These are phyloP conservation scores for Syzygium aromaticum DNA, from an alignment of 345 rosid genomes.

Conservation along the genomic window DNA sequence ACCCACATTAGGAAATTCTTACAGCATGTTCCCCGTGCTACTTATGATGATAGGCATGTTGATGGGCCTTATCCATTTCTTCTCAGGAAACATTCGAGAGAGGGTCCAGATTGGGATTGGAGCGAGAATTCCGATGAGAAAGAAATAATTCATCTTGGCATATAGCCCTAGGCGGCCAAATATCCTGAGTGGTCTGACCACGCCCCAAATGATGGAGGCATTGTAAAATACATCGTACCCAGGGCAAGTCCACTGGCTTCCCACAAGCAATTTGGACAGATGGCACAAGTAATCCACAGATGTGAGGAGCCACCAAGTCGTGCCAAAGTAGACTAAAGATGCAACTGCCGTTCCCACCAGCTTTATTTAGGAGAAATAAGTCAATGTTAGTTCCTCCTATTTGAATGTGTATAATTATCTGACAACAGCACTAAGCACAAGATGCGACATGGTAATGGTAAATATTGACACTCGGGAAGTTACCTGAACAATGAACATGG, in stretches of 20 bases:
- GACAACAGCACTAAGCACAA: background rate
- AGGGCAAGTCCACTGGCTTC: slow-evolving; percentile 54
- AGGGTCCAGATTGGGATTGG: slow-evolving; percentile 33
- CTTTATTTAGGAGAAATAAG: slow-evolving; percentile 4
- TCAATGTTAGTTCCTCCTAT: background rate
- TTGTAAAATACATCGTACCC: slow-evolving; percentile 35
- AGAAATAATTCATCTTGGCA: slow-evolving; percentile 41
- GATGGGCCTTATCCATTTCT: slow-evolving; percentile 30
- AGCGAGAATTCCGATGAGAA: slow-evolving; percentile 28
- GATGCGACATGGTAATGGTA: background rate
- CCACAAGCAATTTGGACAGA: slow-evolving; percentile 12
- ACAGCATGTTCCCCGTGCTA: slow-evolving; percentile 14
- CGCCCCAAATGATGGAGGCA: slow-evolving; percentile 53
- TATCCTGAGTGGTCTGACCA: slow-evolving; percentile 39
- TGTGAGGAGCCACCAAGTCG: slow-evolving; percentile 43
- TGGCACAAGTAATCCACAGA: slow-evolving; percentile 30
- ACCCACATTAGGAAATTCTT: too few relatives aligned
- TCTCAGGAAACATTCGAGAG: slow-evolving; percentile 15
- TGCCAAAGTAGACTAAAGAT: slow-evolving; percentile 33
- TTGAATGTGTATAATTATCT: background rate
- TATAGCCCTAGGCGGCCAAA: slow-evolving; percentile 32
- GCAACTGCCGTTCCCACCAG: slow-evolving; percentile 27
- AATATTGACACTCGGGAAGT: background rate
- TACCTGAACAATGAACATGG: slow-evolving; percentile 51
- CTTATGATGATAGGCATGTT: slow-evolving; percentile 29